phyloP scores from a whole-genome alignment of 2,329 filamentous ascomycete species.

The Cordyceps fumosorosea region DNA sequence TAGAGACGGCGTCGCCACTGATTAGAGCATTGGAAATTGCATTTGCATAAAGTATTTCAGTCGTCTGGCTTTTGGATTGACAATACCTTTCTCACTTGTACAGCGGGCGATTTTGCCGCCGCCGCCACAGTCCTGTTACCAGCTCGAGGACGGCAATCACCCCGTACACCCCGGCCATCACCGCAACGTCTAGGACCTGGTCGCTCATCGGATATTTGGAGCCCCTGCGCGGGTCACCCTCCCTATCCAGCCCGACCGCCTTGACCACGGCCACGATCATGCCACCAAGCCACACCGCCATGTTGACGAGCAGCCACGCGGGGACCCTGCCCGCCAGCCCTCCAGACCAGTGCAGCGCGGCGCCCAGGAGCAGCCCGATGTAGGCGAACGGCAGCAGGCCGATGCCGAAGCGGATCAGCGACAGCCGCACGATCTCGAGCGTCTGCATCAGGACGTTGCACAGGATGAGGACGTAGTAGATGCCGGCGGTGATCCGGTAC shows the following conservation, averaged over 20 bases:
- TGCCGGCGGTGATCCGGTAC: background rate
- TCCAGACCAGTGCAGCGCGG: background rate
- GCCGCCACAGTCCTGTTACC: background rate
- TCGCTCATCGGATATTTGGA: slow-evolving; percentile 11
- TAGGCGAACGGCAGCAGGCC: slow-evolving; percentile 8
- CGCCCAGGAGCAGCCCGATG: slow-evolving; percentile 6
- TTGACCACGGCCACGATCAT: slow-evolving; percentile 6
- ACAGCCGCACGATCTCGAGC: slow-evolving; percentile 8
- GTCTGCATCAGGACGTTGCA: slow-evolving; percentile 9
- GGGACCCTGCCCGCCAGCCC: background rate
- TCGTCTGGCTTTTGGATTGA: no score
- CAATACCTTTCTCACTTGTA: background rate
- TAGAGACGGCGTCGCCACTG: background rate
- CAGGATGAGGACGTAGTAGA: slow-evolving; percentile 7
- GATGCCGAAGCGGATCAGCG: slow-evolving; percentile 6
- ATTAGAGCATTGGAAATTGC: background rate
- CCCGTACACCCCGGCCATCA: slow-evolving; percentile 10
- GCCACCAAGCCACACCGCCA: slow-evolving; percentile 7
- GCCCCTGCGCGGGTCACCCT: background rate
- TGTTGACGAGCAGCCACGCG: slow-evolving; percentile 5
- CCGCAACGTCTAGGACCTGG: slow-evolving; percentile 8
- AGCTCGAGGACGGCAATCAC: slow-evolving; percentile 1
- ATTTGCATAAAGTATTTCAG: background rate
- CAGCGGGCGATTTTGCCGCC: background rate
- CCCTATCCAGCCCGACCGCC: background rate